phyloP scores from a whole-genome alignment of 495 filamentous ascomycete species.

The Aspergillus ostianus region DNA sequence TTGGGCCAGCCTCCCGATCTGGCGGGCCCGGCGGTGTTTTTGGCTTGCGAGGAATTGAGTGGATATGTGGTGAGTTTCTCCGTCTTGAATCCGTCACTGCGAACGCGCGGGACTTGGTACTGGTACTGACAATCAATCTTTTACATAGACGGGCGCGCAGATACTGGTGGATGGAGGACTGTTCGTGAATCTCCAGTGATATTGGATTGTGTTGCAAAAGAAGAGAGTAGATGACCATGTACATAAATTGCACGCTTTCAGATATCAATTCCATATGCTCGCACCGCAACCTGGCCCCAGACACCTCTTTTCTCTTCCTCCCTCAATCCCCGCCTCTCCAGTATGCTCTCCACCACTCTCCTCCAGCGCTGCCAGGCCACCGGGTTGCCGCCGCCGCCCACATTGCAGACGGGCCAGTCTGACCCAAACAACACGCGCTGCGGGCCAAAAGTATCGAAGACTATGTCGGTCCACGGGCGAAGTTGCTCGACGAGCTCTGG shows the following conservation, averaged over 20 bases:
- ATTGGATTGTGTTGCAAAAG: not conserved
- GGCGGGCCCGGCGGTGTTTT: conserved; percentile 81
- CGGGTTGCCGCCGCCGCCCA: conserved; percentile 56
- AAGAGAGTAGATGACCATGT: not conserved
- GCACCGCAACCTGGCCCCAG: conserved; percentile 66
- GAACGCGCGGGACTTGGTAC: too few relatives aligned
- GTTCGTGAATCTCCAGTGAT: conserved; percentile 65
- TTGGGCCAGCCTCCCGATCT: conserved; percentile 68
- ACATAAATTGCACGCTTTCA: conserved; percentile 17
- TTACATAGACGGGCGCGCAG: conserved; percentile 68
- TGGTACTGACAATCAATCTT: conserved; percentile 8
- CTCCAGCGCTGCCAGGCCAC: conserved; percentile 51
- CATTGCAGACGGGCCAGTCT: conserved; percentile 86
- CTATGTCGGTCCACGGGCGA: conserved; percentile 63
- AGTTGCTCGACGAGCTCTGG: conserved; percentile 40
- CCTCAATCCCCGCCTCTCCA: conserved; percentile 54
- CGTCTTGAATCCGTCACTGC: too few relatives aligned
- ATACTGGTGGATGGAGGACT: conserved; percentile 82
- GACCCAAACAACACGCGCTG: conserved; percentile 81
- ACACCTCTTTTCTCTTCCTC: conserved; percentile 59
- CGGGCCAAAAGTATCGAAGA: conserved; percentile 67
- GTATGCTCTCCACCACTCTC: conserved; percentile 49
- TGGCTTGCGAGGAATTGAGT: conserved; percentile 74
- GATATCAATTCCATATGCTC: conserved; percentile 58
- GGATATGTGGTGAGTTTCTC: conserved; percentile 61